A percentile compares a stretch with the other conserved stretches of the same genome.
phyloP scores from a whole-genome alignment of 2,329 filamentous ascomycete species.

The Cladosporium sp. region DNA sequence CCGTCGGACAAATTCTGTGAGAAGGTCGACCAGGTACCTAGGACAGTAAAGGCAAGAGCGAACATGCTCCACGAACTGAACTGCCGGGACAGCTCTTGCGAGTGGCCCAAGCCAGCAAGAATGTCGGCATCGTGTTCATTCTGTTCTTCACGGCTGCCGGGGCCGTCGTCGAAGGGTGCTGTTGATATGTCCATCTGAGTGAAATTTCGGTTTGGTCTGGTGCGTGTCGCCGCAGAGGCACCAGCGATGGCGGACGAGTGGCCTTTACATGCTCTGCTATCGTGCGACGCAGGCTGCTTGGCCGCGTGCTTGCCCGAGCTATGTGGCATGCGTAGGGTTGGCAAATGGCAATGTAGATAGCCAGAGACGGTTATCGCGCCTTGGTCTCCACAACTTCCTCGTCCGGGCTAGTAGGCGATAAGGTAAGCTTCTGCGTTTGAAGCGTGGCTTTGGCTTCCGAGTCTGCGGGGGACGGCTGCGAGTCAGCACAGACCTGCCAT shows the following conservation, averaged over 20 bases:
- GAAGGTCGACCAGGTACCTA: conserved; percentile 60
- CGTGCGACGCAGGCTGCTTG: conserved; percentile 2
- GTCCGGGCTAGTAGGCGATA: background rate
- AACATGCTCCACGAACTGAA: conserved; percentile 60
- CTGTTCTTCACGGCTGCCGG: conserved; percentile 1
- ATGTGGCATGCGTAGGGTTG: background rate
- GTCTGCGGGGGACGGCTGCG: background rate
- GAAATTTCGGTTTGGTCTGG: conserved; percentile 13
- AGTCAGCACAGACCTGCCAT: background rate
- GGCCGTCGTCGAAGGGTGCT: conserved; percentile 4
- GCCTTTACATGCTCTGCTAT: conserved; percentile 12
- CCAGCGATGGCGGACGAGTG: conserved; percentile 2
- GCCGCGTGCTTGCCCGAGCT: conserved; percentile 13
- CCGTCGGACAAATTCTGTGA: conserved; percentile 55
- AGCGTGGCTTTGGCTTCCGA: background rate
- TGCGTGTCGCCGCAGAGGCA: background rate
- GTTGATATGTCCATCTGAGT: conserved; percentile 13
- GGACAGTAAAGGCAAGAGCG: conserved; percentile 57
- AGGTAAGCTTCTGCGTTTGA: background rate
- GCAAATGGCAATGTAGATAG: background rate
- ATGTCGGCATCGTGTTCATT: conserved; percentile 40
- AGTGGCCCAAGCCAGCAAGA: conserved; percentile 45
- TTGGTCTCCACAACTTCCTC: no score
- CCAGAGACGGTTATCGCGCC: background rate
- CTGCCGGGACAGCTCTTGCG: conserved; percentile 47